Conservation (phyloP, 768 basidiomycete species). For the Suillus placidus region DNA sequence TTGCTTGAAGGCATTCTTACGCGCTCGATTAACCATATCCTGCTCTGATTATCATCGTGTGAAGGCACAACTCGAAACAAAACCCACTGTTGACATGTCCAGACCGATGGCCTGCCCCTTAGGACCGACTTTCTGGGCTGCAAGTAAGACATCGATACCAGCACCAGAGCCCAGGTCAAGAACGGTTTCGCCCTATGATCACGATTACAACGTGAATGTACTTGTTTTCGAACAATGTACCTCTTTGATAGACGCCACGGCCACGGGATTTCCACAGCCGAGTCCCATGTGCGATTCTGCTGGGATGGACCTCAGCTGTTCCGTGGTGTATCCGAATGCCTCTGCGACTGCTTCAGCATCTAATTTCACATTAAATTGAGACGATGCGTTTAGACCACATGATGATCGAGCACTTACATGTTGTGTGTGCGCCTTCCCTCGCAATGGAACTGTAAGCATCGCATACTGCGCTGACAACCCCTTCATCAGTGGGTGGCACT, state of each 20-base stretch:
- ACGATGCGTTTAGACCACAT: neutral
- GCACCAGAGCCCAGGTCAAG: constrained; percentile 61
- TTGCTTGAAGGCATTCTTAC: constrained; percentile 44
- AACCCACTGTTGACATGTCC: constrained; percentile 50
- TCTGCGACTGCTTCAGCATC: constrained; percentile 41
- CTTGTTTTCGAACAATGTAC: constrained; percentile 27
- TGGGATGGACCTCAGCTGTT: constrained; percentile 47
- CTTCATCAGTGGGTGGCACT: constrained; percentile 5
- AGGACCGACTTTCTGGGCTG: constrained; percentile 51
- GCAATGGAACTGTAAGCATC: constrained; percentile 11
- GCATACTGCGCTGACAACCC: constrained; percentile 6
- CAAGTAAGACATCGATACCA: constrained; percentile 58
- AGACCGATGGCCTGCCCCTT: constrained; percentile 56
- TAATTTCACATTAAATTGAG: neutral
- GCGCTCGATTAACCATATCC: constrained; percentile 56
- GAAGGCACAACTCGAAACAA: neutral
- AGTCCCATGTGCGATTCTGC: constrained; percentile 50
- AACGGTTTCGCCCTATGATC: constrained; percentile 54
- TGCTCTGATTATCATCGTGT: constrained; percentile 20
- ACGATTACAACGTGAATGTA: neutral
- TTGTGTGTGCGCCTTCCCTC: constrained; percentile 5
- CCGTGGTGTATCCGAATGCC: constrained; percentile 51
- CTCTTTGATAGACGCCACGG: constrained; percentile 46
- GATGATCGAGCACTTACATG: constrained; percentile 16
- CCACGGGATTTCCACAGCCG: constrained; percentile 57